A percentile compares a stretch with the other conserved stretches of the same genome.
phyloP scores from a whole-genome alignment of 176 grass and related monocot species.

The Melocanna baccifera region DNA sequence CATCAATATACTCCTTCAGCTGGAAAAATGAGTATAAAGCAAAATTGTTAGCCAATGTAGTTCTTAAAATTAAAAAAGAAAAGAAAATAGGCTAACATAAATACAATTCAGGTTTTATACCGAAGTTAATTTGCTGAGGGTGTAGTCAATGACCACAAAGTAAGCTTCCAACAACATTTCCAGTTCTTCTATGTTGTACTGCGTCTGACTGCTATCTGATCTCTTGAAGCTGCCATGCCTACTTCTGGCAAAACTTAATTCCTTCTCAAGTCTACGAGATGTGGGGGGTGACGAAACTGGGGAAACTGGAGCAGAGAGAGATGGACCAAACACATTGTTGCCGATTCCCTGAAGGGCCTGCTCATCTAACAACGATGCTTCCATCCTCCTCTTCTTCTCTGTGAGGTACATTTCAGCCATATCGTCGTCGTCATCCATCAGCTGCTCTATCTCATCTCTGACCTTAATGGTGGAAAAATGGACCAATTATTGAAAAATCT shows the following conservation, averaged over 20 bases:
- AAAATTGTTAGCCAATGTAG: slow-evolving; percentile 16
- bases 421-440: slow-evolving; percentile 97
- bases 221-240: slow-evolving; percentile 68
- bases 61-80: not conserved
- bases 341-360: slow-evolving; percentile 45
- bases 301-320: slow-evolving; percentile 83
- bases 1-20: slow-evolving; percentile 99
- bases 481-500: not conserved
- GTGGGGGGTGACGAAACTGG: slow-evolving; percentile 53
- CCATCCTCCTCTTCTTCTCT: slow-evolving; percentile 74
- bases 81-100: not conserved
- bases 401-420: slow-evolving; percentile 99
- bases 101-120: slow-evolving; percentile 38
- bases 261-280: slow-evolving; percentile 58
- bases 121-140: slow-evolving; percentile 81
- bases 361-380: slow-evolving; percentile 60
- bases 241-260: slow-evolving; percentile 63
- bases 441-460: slow-evolving; percentile 89
- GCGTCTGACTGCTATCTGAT: slow-evolving; percentile 51
- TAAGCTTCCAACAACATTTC: slow-evolving; percentile 98
- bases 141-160: slow-evolving; percentile 84
- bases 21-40: slow-evolving; percentile 36
- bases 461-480: slow-evolving; percentile 50
- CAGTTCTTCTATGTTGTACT: slow-evolving; percentile 64
- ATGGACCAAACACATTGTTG: slow-evolving; percentile 46